Conservation (phyloP, 2,329 filamentous ascomycete genomes). For the Botrytis sinoallii region DNA sequence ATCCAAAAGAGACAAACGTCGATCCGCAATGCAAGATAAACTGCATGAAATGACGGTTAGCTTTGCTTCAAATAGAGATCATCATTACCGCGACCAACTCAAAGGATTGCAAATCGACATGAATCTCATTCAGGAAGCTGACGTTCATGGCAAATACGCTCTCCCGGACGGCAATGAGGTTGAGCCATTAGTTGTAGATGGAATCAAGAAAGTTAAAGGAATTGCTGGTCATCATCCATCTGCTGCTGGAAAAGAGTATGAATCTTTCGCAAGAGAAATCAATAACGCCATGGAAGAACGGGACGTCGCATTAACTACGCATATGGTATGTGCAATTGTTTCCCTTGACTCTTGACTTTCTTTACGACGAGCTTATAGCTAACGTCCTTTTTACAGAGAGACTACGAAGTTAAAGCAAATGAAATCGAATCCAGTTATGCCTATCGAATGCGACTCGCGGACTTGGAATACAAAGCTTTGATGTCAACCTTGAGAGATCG, state of each 20-base stretch:
- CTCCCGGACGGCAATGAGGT: slow-evolving; percentile 55
- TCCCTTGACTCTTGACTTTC: not conserved
- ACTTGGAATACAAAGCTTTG: slow-evolving; percentile 58
- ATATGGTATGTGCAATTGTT: slow-evolving; percentile 62
- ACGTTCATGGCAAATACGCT: slow-evolving; percentile 71
- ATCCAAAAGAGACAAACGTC: slow-evolving; percentile 88
- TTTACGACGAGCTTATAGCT: not conserved
- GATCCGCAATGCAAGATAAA: slow-evolving; percentile 76
- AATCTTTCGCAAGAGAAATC: slow-evolving; percentile 79
- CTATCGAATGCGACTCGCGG: slow-evolving; percentile 61
- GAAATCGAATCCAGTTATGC: slow-evolving; percentile 58
- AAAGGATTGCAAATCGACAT: slow-evolving; percentile 91
- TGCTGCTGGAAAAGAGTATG: slow-evolving; percentile 80
- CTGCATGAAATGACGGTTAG: slow-evolving; percentile 71
- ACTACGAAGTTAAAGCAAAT: slow-evolving; percentile 60
- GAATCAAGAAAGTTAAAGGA: slow-evolving; percentile 36
- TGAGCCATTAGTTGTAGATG: slow-evolving; percentile 34
- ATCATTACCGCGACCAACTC: slow-evolving; percentile 83
- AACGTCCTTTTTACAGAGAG: slow-evolving; percentile 45
- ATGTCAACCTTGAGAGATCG: slow-evolving; percentile 61
- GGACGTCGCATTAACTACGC: slow-evolving; percentile 76
- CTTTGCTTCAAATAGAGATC: slow-evolving; percentile 77
- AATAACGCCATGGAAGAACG: slow-evolving; percentile 85
- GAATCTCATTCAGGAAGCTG: slow-evolving; percentile 77
- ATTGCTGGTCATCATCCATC: slow-evolving; percentile 40